phyloP scores from a whole-genome alignment of 2,329 filamentous ascomycete species.

The Myriosclerotinia duriaeana region DNA sequence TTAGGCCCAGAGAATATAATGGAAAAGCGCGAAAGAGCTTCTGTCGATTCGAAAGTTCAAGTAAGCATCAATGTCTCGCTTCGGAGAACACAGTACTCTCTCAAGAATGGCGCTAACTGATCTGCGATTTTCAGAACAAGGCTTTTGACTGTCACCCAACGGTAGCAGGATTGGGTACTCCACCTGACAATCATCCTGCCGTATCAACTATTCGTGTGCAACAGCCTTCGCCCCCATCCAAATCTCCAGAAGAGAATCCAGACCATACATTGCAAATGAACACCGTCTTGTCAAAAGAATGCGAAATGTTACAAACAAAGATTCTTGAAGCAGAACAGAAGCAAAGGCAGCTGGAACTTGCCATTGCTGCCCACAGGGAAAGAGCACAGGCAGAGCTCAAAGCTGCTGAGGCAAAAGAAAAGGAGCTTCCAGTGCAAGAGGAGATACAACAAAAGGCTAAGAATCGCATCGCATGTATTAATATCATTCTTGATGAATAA shows the following conservation, averaged over 20 bases:
- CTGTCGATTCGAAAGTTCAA: background rate
- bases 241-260: background rate
- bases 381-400: slow-evolving; percentile 5
- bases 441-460: background rate
- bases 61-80: background rate
- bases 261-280: background rate
- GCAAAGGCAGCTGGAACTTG: background rate
- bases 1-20: background rate
- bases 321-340: background rate
- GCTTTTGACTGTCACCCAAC: background rate
- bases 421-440: background rate
- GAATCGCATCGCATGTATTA: background rate
- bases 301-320: background rate
- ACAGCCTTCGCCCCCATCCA: background rate
- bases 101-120: background rate
- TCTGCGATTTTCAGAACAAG: background rate
- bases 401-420: background rate
- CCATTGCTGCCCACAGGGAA: background rate
- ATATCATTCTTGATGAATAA: background rate
- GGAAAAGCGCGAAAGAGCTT: background rate
- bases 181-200: background rate
- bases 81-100: no score
- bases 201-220: background rate
- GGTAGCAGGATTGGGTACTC: background rate
- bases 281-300: background rate